Evolutionary conservation across 2,329 filamentous ascomycete species (phyloP).

Genomic region (Fusarium compactum): DNA sequence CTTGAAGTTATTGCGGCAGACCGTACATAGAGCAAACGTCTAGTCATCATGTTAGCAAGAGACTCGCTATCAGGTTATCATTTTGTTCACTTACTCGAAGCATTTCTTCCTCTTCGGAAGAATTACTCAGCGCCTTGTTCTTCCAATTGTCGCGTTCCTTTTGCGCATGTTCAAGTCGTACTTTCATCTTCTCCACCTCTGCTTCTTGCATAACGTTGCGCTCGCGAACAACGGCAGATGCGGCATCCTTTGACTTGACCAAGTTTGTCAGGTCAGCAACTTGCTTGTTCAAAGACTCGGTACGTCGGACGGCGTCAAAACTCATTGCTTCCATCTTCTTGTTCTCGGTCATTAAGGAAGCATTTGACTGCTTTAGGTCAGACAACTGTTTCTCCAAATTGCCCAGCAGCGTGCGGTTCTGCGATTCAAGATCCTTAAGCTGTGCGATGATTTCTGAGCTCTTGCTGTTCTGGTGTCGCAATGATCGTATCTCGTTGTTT

Average conservation of each 20-base stretch:
- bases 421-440: conserved; percentile 88
- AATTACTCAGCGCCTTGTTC: conserved; percentile 82
- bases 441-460: conserved; percentile 94
- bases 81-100: conserved; percentile 75
- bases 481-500: conserved; percentile 80
- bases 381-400: conserved; percentile 93
- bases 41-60: conserved; percentile 45
- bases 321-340: conserved; percentile 79
- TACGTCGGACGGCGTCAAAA: conserved; percentile 75
- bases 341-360: conserved; percentile 76
- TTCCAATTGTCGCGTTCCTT: conserved; percentile 91
- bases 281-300: conserved; percentile 81
- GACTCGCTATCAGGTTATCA: neutral
- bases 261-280: conserved; percentile 80
- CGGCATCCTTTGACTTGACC: conserved; percentile 80
- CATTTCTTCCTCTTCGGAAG: conserved; percentile 84
- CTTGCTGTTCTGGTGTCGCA: conserved; percentile 87
- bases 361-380: conserved; percentile 83
- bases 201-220: conserved; percentile 73
- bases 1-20: conserved; percentile 94
- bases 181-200: conserved; percentile 83
- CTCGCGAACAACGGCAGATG: conserved; percentile 64
- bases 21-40: conserved; percentile 76
- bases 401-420: conserved; percentile 78
- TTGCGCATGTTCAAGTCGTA: conserved; percentile 80